Conservation (phyloP, 1,284 basidiomycete species). For the Tetrapyrgos nigripes region DNA sequence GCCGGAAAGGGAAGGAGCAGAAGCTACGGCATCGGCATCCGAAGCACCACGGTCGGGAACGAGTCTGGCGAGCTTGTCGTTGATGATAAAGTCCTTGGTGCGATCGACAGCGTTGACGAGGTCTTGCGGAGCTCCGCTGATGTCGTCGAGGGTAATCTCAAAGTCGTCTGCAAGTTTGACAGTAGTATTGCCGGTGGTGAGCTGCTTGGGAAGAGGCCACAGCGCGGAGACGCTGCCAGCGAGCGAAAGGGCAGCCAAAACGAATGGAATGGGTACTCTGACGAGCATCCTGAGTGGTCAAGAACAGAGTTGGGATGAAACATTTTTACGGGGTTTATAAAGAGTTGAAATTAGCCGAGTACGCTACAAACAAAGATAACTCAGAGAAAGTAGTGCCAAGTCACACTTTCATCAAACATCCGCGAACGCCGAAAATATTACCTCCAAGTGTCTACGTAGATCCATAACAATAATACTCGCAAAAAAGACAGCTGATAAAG, state of each 20-base stretch:
- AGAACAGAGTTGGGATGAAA: too few species aligned
- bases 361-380: too few species aligned
- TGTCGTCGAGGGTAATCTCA: slow-evolving; percentile 43
- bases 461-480: too few species aligned
- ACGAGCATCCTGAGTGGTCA: not conserved
- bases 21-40: slow-evolving; percentile 39
- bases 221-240: slow-evolving; percentile 33
- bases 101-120: slow-evolving; percentile 46
- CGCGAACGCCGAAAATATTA: too few species aligned
- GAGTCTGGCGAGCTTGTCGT: slow-evolving; percentile 58
- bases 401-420: too few species aligned
- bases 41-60: slow-evolving; percentile 55
- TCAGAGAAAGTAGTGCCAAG: too few species aligned
- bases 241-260: not conserved
- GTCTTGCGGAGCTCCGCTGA: slow-evolving; percentile 48
- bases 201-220: slow-evolving; percentile 68
- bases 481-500: too few species aligned
- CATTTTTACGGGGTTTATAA: too few species aligned
- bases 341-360: too few species aligned
- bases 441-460: too few species aligned
- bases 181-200: slow-evolving; percentile 55
- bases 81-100: slow-evolving; percentile 46
- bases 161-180: slow-evolving; percentile 60
- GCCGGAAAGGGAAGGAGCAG: slow-evolving; percentile 33
- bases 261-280: not conserved